phyloP scores from a whole-genome alignment of 2,329 filamentous ascomycete species.

The Trichoderma brevicompactum region DNA sequence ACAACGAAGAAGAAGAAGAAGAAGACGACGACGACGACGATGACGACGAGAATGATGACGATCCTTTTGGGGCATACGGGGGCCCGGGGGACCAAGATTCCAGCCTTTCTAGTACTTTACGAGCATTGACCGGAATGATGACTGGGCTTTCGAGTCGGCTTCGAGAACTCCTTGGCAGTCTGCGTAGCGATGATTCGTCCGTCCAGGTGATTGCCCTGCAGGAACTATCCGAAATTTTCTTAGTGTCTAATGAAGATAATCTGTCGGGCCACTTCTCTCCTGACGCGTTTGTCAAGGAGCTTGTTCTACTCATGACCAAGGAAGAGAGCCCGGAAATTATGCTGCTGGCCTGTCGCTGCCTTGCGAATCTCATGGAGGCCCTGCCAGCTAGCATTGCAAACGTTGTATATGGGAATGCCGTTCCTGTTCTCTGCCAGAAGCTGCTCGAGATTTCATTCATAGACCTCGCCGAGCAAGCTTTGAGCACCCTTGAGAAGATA shows the following conservation, averaged over 20 bases:
- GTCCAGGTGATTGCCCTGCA: conserved; percentile 90
- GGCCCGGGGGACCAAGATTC: conserved; percentile 65
- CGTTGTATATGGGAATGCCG: conserved; percentile 95
- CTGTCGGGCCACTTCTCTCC: conserved; percentile 93
- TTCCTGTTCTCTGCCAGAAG: conserved; percentile 93
- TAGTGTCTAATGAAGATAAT: conserved; percentile 96
- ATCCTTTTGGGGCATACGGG: conserved; percentile 69
- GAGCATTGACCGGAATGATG: conserved; percentile 91
- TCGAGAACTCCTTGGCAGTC: conserved; percentile 73
- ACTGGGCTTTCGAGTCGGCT: conserved; percentile 79
- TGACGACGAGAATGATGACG: conserved; percentile 64
- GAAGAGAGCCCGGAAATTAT: conserved; percentile 97
- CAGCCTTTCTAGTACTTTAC: conserved; percentile 76
- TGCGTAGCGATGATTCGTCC: conserved; percentile 85
- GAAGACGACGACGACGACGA: conserved; percentile 51
- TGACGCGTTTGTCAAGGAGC: conserved; percentile 92
- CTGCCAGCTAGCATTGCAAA: conserved; percentile 90
- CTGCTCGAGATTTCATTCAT: conserved; percentile 96
- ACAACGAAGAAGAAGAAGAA: conserved; percentile 45
- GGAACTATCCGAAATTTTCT: conserved; percentile 87
- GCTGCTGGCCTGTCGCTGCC: conserved; percentile 91
- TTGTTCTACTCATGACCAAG: conserved; percentile 90
- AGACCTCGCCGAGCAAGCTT: conserved; percentile 92
- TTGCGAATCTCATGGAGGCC: conserved; percentile 98
- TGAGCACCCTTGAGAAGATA: conserved; percentile 97